A percentile compares a stretch with the other conserved stretches of the same genome.
Evolutionary conservation across 345 rosid species (phyloP).

Genomic region (Geranium brycei): DNA sequence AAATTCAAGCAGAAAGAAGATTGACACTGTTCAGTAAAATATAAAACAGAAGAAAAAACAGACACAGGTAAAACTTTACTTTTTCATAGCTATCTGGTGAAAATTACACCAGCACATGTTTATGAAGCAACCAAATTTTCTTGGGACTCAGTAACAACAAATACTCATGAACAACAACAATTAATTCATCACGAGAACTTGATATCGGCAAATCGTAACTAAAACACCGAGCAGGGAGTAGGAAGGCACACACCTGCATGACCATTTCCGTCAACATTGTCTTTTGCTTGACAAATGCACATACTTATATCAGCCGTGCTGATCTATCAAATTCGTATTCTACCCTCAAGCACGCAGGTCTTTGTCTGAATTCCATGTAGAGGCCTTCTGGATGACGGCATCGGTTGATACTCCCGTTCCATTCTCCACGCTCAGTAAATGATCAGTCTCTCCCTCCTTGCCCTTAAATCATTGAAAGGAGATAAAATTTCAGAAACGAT

Average conservation of each 20-base stretch:
- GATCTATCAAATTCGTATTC: background rate
- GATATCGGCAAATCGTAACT: background rate
- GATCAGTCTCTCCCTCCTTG: constrained; percentile 77
- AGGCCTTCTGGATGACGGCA: constrained; percentile 36
- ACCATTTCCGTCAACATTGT: too few species aligned
- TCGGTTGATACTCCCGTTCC: constrained; percentile 56
- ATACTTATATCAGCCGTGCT: background rate
- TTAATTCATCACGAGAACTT: background rate
- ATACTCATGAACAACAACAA: background rate
- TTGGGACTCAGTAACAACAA: background rate
- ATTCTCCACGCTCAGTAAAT: constrained; percentile 55
- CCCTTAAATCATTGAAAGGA: constrained; percentile 23
- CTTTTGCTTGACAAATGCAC: background rate
- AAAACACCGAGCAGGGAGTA: background rate
- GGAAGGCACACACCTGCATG: background rate
- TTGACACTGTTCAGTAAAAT: too few species aligned
- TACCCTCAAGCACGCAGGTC: constrained; percentile 64
- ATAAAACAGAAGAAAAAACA: too few species aligned
- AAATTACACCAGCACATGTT: background rate
- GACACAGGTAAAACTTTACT: background rate
- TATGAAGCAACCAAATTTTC: background rate
- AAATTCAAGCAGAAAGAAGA: too few species aligned
- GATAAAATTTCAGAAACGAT: constrained; percentile 1
- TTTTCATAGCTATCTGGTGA: background rate
- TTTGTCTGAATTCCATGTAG: constrained; percentile 82